Evolutionary conservation across 768 basidiomycete species (phyloP), one percentile per base, ranked within the genome.

Genomic region (Candolleomyces eurysporus): DNA sequence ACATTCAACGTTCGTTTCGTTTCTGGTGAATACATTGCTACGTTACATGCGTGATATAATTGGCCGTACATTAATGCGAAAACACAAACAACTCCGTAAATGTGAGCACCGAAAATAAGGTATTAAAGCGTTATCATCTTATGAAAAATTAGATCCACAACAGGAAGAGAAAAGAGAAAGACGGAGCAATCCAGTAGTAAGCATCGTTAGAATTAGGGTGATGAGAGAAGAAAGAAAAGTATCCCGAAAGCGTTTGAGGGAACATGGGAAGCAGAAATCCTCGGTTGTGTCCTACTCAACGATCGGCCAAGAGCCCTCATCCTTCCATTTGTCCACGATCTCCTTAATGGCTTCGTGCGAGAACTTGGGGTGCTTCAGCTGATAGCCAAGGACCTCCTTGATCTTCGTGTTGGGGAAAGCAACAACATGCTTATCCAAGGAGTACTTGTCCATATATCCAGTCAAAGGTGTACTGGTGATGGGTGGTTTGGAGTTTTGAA

Each of bases 281-380:
- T 36, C 11, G 36, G 36, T 11, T 1, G 36, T n/a, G n/a, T 14
- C 54, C 19, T 64, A 73, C 21, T 73, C 67, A 58, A 77, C 69
- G 56, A 71, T 76, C n/a, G 84, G 84, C 82, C 82, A 85, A 59
- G 68, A 75, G 26, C 87, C 85, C 66, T 94, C 92, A 14, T 73
- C 85, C 69, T 89, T 91, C 86, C 89, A 93, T 71, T 89, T 89
- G 67, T 89, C 87, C 39, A 94, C 82, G 32, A 91, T 79, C 60
- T 93, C 91, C 67, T 79, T 76, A 57, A 94, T 69, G 7, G 82
- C 76, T 17, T 85, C 85, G 50, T 82, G 82, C 66, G 78, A 80
- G 68, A 94, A 86, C 40, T 80, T 66, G 0, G 93, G 91, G 39
- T 76, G 76, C 64, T 79, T 82, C 52, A 92, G 75, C 63, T 82